Base-by-base conservation (phyloP, 2,329 filamentous ascomycete species). In the Dactylellina cionopaga region DNA sequence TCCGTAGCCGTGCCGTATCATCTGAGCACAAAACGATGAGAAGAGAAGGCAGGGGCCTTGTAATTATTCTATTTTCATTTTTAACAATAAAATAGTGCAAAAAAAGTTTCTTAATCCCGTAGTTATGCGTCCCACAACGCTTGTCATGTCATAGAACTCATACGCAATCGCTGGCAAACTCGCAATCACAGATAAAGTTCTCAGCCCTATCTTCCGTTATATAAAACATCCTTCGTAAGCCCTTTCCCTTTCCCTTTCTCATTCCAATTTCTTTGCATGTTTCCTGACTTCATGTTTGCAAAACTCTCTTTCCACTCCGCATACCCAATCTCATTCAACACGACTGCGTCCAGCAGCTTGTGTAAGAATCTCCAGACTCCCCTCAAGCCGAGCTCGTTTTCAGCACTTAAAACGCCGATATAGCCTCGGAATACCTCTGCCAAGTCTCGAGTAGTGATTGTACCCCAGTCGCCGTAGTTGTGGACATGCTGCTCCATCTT, bases 401-500 rank as follows among this genome's bases (percentile, higher is more conserved):
- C 37, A n/a, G 44, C 37, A 7, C 22, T 31, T 13, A 72, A 35
- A 5, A 43, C 68, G 3, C 68, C 68, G n/a, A 72, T 51, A 19
- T 72, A 72, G 2, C 59, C 59, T 29, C 68, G 52, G 29, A 72
- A 72, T 22, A 59, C 59, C 13, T 72, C 68, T 15, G 59, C 68
- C 15, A 72, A 24, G 19, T 65, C 59, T 15, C 41, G 31, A 5
- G 68, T 72, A 10, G 68, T 59, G 3, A 72, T 13, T 11, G 27
- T 37, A 2, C 44, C 68, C 68, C 68, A 72, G 29, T 59, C 49
- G 7, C 46, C 54, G 31, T 54, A 63, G 25, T 49, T 35, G 39
- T 65, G 52, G 13, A 72, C 54, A 54, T 72, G 68, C 35, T 65
- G 68, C 22, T 72, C 68, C 59, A 72, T 72, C 5, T 46, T 46